These are phyloP conservation scores for Diplodia mutila DNA, from an alignment of 2,329 filamentous ascomycete species.

Conservation along the genomic window DNA sequence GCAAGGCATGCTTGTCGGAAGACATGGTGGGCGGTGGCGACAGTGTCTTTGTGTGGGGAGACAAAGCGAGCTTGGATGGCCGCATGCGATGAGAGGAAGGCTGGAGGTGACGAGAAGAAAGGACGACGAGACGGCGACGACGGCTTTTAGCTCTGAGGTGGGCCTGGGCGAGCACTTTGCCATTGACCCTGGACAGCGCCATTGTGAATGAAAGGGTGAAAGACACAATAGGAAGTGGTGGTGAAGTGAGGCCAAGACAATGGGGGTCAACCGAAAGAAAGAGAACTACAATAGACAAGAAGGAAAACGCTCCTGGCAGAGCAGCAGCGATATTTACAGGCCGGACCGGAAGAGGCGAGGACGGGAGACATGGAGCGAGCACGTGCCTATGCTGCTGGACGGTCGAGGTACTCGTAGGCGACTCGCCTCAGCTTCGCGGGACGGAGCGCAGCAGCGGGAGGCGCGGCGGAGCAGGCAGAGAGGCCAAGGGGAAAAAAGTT, in stretches of 20 bases:
- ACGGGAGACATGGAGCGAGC: conserved; percentile 14
- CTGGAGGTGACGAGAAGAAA: conserved; percentile 8
- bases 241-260: not conserved
- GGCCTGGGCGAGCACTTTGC: conserved; percentile 11
- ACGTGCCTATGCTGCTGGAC: not conserved
- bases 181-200: conserved; percentile 20
- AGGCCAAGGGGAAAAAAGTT: conserved; percentile 1
- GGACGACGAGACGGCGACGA: conserved; percentile 11
- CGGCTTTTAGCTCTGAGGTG: not conserved
- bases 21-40: not conserved
- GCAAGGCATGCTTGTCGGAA: not conserved
- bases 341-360: not conserved
- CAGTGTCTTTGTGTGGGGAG: not conserved
- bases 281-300: conserved; percentile 18
- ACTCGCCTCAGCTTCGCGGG: not conserved
- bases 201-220: conserved; percentile 2
- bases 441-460: not conserved
- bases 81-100: not conserved
- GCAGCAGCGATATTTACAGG: conserved; percentile 14
- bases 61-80: not conserved
- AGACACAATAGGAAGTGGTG: not conserved
- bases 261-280: not conserved
- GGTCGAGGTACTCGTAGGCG: not conserved
- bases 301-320: conserved; percentile 15
- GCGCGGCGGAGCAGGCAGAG: not conserved